Evolutionary conservation across 768 basidiomycete genomes (phyloP).

Genomic region (Suillus hirtellus): DNA sequence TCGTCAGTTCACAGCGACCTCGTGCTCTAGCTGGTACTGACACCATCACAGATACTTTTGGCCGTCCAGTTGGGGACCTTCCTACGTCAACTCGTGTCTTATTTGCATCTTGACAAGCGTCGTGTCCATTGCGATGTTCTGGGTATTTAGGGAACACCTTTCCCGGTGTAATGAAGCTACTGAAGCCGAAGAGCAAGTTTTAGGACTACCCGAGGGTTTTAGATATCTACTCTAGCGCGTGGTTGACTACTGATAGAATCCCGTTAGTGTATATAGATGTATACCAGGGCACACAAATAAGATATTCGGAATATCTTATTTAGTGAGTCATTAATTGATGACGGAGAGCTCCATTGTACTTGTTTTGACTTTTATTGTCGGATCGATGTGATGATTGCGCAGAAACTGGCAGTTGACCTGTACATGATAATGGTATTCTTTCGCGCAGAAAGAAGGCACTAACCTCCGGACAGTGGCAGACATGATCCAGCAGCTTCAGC

Average conservation of each 20-base stretch:
- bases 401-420: too few species aligned
- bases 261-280: neutral
- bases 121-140: constrained; percentile 48
- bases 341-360: neutral
- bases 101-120: constrained; percentile 66
- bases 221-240: constrained; percentile 44
- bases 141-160: constrained; percentile 46
- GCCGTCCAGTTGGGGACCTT: constrained; percentile 68
- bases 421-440: too few species aligned
- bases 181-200: constrained; percentile 38
- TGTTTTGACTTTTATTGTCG: neutral
- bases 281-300: neutral
- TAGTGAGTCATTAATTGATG: neutral
- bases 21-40: neutral
- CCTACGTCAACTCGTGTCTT: constrained; percentile 66
- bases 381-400: neutral
- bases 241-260: neutral
- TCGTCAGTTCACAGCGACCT: constrained; percentile 51
- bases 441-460: too few species aligned
- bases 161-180: constrained; percentile 38
- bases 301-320: neutral
- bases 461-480: too few species aligned
- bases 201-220: constrained; percentile 37
- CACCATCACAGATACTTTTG: constrained; percentile 53
- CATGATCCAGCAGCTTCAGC: too few species aligned